phyloP scores from a whole-genome alignment of 768 basidiomycete genomes.

The Amanita pallidorosea region DNA sequence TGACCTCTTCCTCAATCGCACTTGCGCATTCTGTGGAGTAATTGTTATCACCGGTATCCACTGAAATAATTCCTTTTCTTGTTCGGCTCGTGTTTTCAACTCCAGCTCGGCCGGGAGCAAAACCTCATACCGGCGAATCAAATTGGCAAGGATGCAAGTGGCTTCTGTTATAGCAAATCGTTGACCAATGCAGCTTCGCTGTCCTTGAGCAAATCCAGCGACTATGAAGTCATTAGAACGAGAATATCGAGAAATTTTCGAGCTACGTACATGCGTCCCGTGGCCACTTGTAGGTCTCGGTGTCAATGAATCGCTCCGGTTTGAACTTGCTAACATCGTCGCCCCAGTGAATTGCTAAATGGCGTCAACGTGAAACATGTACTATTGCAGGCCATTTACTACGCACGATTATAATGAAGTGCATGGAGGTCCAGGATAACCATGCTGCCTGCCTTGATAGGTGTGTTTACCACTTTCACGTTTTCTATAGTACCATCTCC shows the following conservation, averaged over 20 bases:
- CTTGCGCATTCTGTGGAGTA: conserved; percentile 21
- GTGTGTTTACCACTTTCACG: conserved; percentile 20
- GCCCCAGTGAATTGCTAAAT: conserved; percentile 40
- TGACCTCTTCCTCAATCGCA: conserved; percentile 9
- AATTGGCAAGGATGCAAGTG: conserved; percentile 29
- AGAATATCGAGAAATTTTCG: background rate
- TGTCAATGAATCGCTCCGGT: conserved; percentile 42
- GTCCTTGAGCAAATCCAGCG: conserved; percentile 33
- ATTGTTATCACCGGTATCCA: conserved; percentile 28
- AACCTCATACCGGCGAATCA: conserved; percentile 31
- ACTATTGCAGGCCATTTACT: background rate
- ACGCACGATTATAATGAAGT: conserved; percentile 35
- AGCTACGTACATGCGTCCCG: conserved; percentile 36
- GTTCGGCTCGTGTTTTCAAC: conserved; percentile 19
- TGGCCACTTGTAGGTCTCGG: conserved; percentile 37
- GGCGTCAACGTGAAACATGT: background rate
- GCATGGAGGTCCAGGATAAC: conserved; percentile 30
- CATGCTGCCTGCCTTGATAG: conserved; percentile 26
- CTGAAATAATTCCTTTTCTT: conserved; percentile 19
- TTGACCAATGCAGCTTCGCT: conserved; percentile 38
- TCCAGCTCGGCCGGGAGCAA: conserved; percentile 22
- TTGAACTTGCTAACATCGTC: conserved; percentile 31
- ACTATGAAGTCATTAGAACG: conserved; percentile 11
- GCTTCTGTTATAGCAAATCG: conserved; percentile 34
- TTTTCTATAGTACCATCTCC: conserved; percentile 16